A percentile compares a stretch with the other conserved stretches of the same genome.
phyloP scores from a whole-genome alignment of 192 early-diverging fungal species.

The Funneliformis geosporum region DNA sequence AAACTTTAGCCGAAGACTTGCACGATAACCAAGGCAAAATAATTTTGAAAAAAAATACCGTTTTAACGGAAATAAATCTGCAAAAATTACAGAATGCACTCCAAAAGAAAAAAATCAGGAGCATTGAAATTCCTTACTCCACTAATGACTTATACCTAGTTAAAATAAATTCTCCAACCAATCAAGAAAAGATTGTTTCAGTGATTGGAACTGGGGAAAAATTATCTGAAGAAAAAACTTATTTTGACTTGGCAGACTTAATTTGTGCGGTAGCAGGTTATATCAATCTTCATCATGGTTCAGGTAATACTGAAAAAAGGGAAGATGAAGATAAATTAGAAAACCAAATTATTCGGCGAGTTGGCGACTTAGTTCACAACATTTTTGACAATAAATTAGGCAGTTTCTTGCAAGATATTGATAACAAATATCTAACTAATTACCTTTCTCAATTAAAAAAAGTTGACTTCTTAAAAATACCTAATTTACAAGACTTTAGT shows the following conservation, averaged over 20 bases:
- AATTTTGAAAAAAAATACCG: too few relatives aligned
- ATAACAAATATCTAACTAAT: slow-evolving; percentile 3
- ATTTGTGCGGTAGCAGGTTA: background rate
- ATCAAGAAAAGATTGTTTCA: background rate
- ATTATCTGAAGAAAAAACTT: slow-evolving; percentile 18
- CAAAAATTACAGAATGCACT: too few relatives aligned
- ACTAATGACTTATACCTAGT: slow-evolving; percentile 8
- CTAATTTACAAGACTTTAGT: slow-evolving; percentile 23
- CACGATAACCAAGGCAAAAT: too few relatives aligned
- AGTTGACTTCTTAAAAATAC: slow-evolving; percentile 6
- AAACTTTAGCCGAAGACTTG: too few relatives aligned
- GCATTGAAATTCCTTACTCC: too few relatives aligned
- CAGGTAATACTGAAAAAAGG: slow-evolving; percentile 5
- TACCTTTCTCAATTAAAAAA: slow-evolving; percentile 17
- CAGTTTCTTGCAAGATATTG: slow-evolving; percentile 14
- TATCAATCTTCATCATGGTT: slow-evolving; percentile 8
- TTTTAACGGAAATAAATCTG: too few relatives aligned
- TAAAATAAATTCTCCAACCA: slow-evolving; percentile 2
- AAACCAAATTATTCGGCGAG: slow-evolving; percentile 17
- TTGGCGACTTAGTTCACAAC: slow-evolving; percentile 1
- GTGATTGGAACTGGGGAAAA: slow-evolving; percentile 2
- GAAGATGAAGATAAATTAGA: slow-evolving; percentile 28
- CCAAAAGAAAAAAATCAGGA: too few relatives aligned
- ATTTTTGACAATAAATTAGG: slow-evolving; percentile 19
- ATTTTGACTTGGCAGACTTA: slow-evolving; percentile 17